Base-by-base conservation (phyloP, 495 filamentous ascomycete genomes). In the Penicillium pulvis region DNA sequence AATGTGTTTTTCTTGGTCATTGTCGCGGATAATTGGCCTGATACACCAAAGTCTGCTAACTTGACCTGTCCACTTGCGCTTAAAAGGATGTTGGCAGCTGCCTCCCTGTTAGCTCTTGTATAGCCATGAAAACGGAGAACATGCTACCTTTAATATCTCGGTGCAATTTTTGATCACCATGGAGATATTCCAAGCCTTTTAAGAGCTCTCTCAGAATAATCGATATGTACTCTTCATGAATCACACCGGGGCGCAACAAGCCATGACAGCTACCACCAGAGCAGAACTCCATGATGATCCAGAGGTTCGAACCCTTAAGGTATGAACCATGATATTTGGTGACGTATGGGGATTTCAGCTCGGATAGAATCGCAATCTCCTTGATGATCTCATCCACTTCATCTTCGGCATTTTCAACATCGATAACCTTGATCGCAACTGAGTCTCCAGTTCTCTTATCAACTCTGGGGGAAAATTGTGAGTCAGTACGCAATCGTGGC, bases 1-100 rank as follows among this genome's bases (percentile, higher is more conserved):
- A 98, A 98, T 0, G 94, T 98, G 67, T 98, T 98, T 73, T 97
- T 97, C 76, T 97, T 96, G 24, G 95, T 97, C 90, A 97, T 98
- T n/a, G 94, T 97, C 2, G 92, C 91, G 23, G 93, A 93, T n/a
- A 98, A 80, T 67, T 98, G 94, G 14, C 93, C 92, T 23, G 93
- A 96, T 16, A 98, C 94, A 45, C 94, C 94, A 75, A 98, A 98
- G 74, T 98, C 94, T 9, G 94, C 94, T 56, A 98, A 78, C 71
- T 98, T 98, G 55, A 98, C 94, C 73, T 97, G 92, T 5, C 94
- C 95, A 65, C 88, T 93, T 28, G 91, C 83, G 28, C 88, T 87
- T 7, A 98, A 81, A 30, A 97, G 81, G 36, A 97, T 83, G 67
- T 97, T 97, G 44, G 93, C 93, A 71, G 93, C 93, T 94, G 58